Evolutionary conservation across 176 grass and related monocot genomes (phyloP).

Genomic region (Tillandsia leiboldiana): DNA sequence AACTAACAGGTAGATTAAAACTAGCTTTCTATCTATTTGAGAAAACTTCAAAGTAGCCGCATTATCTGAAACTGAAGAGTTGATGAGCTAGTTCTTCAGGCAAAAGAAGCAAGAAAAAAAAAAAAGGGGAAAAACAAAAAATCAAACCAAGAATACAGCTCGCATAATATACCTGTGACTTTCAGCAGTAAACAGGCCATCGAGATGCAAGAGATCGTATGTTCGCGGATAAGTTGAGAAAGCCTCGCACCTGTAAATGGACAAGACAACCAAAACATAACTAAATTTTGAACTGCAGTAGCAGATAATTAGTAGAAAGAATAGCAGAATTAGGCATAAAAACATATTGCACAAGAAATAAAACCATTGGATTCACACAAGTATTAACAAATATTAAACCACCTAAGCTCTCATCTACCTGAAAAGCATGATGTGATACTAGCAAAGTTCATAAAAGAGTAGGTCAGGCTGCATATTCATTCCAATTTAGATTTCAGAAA

Average conservation of each 20-base stretch:
- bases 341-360: too few relatives aligned
- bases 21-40: background rate
- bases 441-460: too few relatives aligned
- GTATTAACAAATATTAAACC: too few relatives aligned
- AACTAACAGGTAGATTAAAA: conserved; percentile 10
- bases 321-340: too few relatives aligned
- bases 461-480: too few relatives aligned
- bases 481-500: too few relatives aligned
- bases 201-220: conserved; percentile 87
- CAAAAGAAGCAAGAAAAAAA: background rate
- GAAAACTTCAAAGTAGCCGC: background rate
- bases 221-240: conserved; percentile 94
- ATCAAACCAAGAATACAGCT: background rate
- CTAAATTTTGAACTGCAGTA: too few relatives aligned
- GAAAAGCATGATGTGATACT: too few relatives aligned
- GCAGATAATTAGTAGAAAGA: too few relatives aligned
- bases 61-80: background rate
- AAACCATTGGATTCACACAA: too few relatives aligned
- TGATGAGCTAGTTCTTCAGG: background rate
- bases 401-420: too few relatives aligned
- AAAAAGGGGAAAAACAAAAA: background rate
- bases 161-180: conserved; percentile 53
- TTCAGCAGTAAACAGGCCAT: conserved; percentile 75
- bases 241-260: conserved; percentile 61
- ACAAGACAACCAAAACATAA: background rate